phyloP scores from a whole-genome alignment of 345 rosid genomes.

The Lepidium aucheri region DNA sequence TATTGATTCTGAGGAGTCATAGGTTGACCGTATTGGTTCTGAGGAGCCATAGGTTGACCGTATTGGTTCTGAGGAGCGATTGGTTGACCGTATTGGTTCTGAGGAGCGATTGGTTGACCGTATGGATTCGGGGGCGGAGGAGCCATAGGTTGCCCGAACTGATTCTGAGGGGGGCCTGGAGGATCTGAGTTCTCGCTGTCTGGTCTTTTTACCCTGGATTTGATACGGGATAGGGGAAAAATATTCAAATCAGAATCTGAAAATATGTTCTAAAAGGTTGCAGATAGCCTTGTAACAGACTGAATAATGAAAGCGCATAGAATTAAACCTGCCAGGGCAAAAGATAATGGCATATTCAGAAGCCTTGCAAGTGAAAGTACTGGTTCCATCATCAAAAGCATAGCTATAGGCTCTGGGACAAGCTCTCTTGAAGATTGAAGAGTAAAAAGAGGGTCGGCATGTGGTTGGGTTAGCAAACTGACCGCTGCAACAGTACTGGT shows the following conservation, averaged over 20 bases:
- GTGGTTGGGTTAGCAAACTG: slow-evolving; percentile 79
- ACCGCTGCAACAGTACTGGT: slow-evolving; percentile 90
- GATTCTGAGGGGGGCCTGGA: slow-evolving; percentile 1
- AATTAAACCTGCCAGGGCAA: slow-evolving; percentile 55
- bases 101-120: slow-evolving; percentile 12
- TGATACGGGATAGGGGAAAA: not conserved
- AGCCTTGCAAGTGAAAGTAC: slow-evolving; percentile 90
- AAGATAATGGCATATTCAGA: slow-evolving; percentile 57
- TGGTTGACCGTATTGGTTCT: not conserved
- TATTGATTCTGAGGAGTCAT: slow-evolving; percentile 16
- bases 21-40: slow-evolving; percentile 3
- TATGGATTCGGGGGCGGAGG: not conserved
- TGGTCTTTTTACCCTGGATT: slow-evolving; percentile 19
- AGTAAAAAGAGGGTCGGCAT: slow-evolving; percentile 61
- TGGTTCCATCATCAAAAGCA: slow-evolving; percentile 69
- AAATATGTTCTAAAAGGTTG: not conserved
- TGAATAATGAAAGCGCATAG: not conserved
- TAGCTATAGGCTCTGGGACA: slow-evolving; percentile 91
- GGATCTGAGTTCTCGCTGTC: slow-evolving; percentile 14
- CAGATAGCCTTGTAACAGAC: not conserved
- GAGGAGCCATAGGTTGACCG: slow-evolving; percentile 16
- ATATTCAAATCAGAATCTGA: not conserved
- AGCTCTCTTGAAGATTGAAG: slow-evolving; percentile 70
- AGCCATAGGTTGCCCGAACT: not conserved
- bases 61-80: slow-evolving; percentile 16